Conservation (phyloP, 441 rosid species). For the Flueggea neowawraea region DNA sequence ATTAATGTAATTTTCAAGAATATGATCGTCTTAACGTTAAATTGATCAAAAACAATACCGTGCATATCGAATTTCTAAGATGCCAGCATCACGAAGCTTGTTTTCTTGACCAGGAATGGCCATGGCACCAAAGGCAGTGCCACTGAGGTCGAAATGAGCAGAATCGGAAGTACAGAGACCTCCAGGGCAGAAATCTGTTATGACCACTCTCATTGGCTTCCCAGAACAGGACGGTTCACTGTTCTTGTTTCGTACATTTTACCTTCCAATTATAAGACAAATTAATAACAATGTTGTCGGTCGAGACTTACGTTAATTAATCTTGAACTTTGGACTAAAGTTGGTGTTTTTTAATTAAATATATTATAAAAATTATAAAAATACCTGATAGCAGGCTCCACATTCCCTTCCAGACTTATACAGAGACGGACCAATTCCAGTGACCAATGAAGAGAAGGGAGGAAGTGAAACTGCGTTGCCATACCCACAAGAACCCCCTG, state of each 20-base stretch:
- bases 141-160: slow-evolving; percentile 53
- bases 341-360: too few relatives aligned
- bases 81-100: slow-evolving; percentile 38
- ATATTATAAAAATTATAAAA: too few relatives aligned
- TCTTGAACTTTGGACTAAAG: too few relatives aligned
- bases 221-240: slow-evolving; percentile 37
- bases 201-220: slow-evolving; percentile 32
- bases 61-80: slow-evolving; percentile 28
- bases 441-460: slow-evolving; percentile 42
- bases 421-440: slow-evolving; percentile 39
- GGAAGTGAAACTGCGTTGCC: slow-evolving; percentile 31
- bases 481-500: slow-evolving; percentile 59
- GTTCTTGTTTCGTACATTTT: slow-evolving; percentile 17
- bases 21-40: too few relatives aligned
- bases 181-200: slow-evolving; percentile 42
- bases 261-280: slow-evolving; percentile 14
- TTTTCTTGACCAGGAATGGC: slow-evolving; percentile 34
- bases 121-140: slow-evolving; percentile 48
- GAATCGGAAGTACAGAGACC: slow-evolving; percentile 28
- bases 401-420: slow-evolving; percentile 45
- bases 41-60: slow-evolving; percentile 14
- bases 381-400: slow-evolving; percentile 50
- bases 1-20: too few relatives aligned
- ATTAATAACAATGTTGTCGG: not conserved
- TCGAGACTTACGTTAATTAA: not conserved